Base-by-base conservation (phyloP, 1,139 yeast genomes). In the Meyerozyma carpophila region DNA sequence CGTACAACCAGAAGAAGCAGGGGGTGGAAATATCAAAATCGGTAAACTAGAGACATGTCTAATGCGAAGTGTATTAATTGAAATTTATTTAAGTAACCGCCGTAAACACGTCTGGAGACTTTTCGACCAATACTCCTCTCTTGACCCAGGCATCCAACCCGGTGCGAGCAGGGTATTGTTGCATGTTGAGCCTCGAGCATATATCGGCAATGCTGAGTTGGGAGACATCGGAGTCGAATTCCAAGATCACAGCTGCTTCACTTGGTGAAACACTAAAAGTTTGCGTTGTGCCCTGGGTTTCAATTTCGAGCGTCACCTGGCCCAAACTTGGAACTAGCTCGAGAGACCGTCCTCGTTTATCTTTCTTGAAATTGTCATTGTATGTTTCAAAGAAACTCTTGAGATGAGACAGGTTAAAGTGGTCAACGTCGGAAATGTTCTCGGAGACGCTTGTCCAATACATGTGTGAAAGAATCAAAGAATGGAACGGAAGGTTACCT, bases 271-370 rank as follows among this genome's bases (percentile, higher is more conserved):
- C 95, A 5, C 68, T 66, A 49, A 76, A 73, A 1, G 57, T 56
- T 16, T 66, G 45, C 0, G 53, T 58, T 8, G 71, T 44, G 13
- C 51, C 61, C 24, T 77, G 80, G 4, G 68, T 70, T 28, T 71
- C 78, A 8, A 93, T 61, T 5, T 77, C 78, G 1, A 93, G 52
- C 11, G 73, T 74, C 0, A 87, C 91, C 0, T 66, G 57, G 0
- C 96, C 96, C 46, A 81, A 63, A 34, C 74, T 70, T 6, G 85
- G 83, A 24, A 84, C 59, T 53, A 85, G 66, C 41, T 71, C 70
- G 44, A 93, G 63, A 37, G 68, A 70, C 42, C 96, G 67, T 0
- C 91, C 89, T 25, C 65, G 65, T 51, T 83, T 81, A 21, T 69
- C 47, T 0, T 53, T 47, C 5, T 68, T 55, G 57, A 66, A 88